A percentile compares a stretch with the other conserved stretches of the same genome.
Conservation (phyloP, 352 stramenopile genomes). For the Phytophthora melonis region DNA sequence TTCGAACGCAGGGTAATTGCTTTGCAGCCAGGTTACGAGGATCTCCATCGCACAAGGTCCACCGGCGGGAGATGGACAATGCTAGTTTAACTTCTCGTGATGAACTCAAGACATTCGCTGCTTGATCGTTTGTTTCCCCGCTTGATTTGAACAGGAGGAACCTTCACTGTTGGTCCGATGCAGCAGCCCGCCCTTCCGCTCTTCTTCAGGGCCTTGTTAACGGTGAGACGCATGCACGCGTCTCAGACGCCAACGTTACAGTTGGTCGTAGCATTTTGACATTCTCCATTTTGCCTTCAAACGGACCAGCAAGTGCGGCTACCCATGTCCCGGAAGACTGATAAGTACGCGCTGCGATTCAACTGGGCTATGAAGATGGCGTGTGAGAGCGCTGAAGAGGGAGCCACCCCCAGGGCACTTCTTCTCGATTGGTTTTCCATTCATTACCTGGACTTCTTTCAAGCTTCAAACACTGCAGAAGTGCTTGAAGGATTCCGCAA, state of each 20-base stretch:
- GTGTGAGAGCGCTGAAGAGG: neutral
- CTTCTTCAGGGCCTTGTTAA: too few relatives aligned
- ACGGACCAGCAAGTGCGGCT: neutral
- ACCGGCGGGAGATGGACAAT: too few relatives aligned
- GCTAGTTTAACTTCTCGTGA: too few relatives aligned
- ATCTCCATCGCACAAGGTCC: too few relatives aligned
- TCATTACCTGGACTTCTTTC: neutral
- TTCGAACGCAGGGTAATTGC: too few relatives aligned
- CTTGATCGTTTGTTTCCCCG: too few relatives aligned
- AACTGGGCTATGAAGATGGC: neutral
- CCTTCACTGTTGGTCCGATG: too few relatives aligned
- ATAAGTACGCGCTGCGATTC: neutral
- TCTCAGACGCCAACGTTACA: neutral
- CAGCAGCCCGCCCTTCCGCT: too few relatives aligned
- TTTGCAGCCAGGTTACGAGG: too few relatives aligned
- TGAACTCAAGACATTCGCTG: too few relatives aligned
- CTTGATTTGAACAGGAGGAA: too few relatives aligned
- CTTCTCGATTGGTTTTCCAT: neutral
- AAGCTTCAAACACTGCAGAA: neutral
- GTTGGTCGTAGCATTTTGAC: neutral
- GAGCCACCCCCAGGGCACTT: neutral
- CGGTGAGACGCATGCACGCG: neutral
- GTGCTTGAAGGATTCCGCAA: neutral
- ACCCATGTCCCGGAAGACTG: neutral
- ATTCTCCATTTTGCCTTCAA: too few relatives aligned